Percentiles rank a stretch among this genome's conserved stretches.
Evolutionary conservation across 176 grass and related monocot species (phyloP).

Genomic region (bread wheat (Triticum aestivum)): IWGSC_CS_RefSeq_v2.1 NC_057806.1:628084925-628085424

Average conservation of each 20-base stretch:
- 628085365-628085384: too few relatives aligned
- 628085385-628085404: too few relatives aligned
- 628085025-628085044: not conserved
- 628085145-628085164: not conserved
- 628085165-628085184: not conserved
- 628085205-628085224: too few relatives aligned
- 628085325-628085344: too few relatives aligned
- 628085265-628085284: too few relatives aligned
- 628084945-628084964: not conserved
- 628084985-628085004: not conserved
- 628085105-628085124: not conserved
- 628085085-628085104: not conserved
- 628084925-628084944: not conserved
- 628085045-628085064: not conserved
- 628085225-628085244: too few relatives aligned
- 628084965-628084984: not conserved
- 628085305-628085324: too few relatives aligned
- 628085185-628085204: too few relatives aligned
- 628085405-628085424: too few relatives aligned
- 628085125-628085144: not conserved
- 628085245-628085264: too few relatives aligned
- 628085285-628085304: too few relatives aligned
- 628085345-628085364: too few relatives aligned
- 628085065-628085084: not conserved
- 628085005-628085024: not conserved